Base-by-base conservation (phyloP, 2,329 filamentous ascomycete genomes). In the Cercospora sesami region DNA sequence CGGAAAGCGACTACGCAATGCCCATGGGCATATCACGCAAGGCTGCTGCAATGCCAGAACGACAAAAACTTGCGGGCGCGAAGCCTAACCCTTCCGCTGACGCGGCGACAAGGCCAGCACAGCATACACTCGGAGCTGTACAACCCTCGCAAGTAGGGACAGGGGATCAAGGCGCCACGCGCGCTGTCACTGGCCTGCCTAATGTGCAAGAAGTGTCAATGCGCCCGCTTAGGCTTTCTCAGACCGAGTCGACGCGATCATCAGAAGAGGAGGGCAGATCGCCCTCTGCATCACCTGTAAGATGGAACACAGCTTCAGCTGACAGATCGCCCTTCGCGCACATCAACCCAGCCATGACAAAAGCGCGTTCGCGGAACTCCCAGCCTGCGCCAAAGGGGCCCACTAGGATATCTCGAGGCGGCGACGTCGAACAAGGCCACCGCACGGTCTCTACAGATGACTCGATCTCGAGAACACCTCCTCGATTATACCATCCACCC, bases 401-500 rank as follows among this genome's bases (percentile, higher is more conserved):
- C 21, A 1, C 23, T 5, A 55, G 7, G 26, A 55, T 26, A n/a
- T n/a, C 23, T 1, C 48, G 12, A 23, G 5, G 16, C 5, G 23
- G 23, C 23, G 6, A 36, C 3, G 23, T 3, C 1, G 16, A 58
- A 30, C 55, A 36, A 4, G n/a, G 6, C 2, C n/a, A 21, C 10
- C n/a, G 30, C 18, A 48, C 18, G 7, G 65, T 55, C 21, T 69
- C 63, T 21, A 42, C 58, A 18, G 59, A 72, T 39, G 59, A 68
- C 18, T 77, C 75, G 1, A 75, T 75, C 7, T 60, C 69, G 5
- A 67, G 42, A 5, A 77, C 75, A 9, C 74, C 75, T 8, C 75
- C 75, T 12, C 66, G 68, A n/a, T 68, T 78, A 12, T 75, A 78
- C 53, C 72, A 75, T 28, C 68, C 72, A 42, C 65, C 70, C 9